Evolutionary conservation across 2,329 filamentous ascomycete genomes (phyloP), one percentile per base, ranked within the genome.

Genomic region (Apiospora koreana): DNA sequence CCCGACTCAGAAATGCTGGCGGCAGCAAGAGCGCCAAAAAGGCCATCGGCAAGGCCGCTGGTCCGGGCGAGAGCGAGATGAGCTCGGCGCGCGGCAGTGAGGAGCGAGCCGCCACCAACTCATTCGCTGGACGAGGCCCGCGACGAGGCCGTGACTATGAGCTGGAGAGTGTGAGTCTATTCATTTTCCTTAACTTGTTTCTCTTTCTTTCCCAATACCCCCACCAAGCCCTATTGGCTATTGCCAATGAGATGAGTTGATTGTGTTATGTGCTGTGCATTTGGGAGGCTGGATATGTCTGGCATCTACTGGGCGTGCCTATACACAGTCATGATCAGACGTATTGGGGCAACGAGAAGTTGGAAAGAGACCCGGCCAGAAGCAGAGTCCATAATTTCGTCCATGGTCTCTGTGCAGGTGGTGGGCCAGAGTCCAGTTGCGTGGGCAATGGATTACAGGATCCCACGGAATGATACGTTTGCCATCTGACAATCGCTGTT

Each of bases 81-180:
- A 87, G 87, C 76, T 92, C 90, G 4, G 86, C 89, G 65, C 87
- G 93, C 69, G 93, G 91, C 46, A 95, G 93, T 80, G 93, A 95
- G 81, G 93, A 95, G 82, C 87, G 93, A 68, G 89, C 90, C 70
- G 89, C 89, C 42, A 86, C 84, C 42, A 85, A 87, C 66, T 86
- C 87, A 68, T 86, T 88, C 72, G 89, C 89, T 72, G 86, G 87
- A 14, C 86, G 93, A 72, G 92, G 92, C 23, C 92, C 92, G 67
- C 90, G 94, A 80, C 86, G 94, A 75, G 89, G 91, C 72, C 89
- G 94, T 72, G 94, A 97, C 77, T 93, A 91, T 80, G 94, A 97
- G 72, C 87, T 96, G 68, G 94, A 97, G 79, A 92, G 91, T 86
- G 93, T 94, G 79, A 87, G 88, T 87, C 69, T 71, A 28, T 64